These are phyloP conservation scores for Diaporthe sp. DNA, from an alignment of 2,329 filamentous ascomycete species.

Conservation along the genomic window DNA sequence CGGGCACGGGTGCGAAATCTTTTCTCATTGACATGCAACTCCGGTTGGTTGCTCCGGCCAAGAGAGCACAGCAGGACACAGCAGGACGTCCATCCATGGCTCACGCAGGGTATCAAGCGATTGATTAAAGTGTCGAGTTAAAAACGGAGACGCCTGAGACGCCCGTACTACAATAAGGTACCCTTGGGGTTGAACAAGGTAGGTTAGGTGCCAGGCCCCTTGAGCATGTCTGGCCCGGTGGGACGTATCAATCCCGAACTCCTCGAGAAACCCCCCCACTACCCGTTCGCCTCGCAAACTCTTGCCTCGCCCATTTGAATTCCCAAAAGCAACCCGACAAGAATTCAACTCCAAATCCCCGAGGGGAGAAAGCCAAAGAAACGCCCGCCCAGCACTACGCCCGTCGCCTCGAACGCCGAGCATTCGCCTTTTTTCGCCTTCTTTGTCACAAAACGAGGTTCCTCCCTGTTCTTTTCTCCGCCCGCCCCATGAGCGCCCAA, in stretches of 20 bases:
- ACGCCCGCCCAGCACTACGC: not conserved
- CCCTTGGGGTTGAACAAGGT: not conserved
- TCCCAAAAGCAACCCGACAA: not conserved
- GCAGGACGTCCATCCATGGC: not conserved
- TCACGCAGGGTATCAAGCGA: slow-evolving; percentile 16
- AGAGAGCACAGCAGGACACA: not conserved
- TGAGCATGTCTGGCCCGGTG: not conserved
- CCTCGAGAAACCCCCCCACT: not conserved
- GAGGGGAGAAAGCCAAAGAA: not conserved
- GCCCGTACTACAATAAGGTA: not conserved
- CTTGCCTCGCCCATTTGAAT: not conserved
- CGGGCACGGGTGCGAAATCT: not conserved
- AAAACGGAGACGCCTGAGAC: not conserved
- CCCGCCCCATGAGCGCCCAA: not conserved
- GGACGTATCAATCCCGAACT: not conserved
- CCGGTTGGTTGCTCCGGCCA: not conserved
- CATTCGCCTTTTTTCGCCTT: slow-evolving; percentile 22
- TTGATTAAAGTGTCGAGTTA: not conserved
- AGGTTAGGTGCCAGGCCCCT: not conserved
- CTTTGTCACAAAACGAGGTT: not conserved
- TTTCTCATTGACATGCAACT: not conserved
- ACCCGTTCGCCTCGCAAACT: slow-evolving; percentile 21
- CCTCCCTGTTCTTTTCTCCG: slow-evolving; percentile 22
- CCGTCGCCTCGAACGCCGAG: slow-evolving; percentile 15
- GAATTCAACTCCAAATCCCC: not conserved